A percentile compares a stretch with the other conserved stretches of the same genome.
phyloP scores from a whole-genome alignment of 208 protist species.

The Trypanosoma melophagium region DNA sequence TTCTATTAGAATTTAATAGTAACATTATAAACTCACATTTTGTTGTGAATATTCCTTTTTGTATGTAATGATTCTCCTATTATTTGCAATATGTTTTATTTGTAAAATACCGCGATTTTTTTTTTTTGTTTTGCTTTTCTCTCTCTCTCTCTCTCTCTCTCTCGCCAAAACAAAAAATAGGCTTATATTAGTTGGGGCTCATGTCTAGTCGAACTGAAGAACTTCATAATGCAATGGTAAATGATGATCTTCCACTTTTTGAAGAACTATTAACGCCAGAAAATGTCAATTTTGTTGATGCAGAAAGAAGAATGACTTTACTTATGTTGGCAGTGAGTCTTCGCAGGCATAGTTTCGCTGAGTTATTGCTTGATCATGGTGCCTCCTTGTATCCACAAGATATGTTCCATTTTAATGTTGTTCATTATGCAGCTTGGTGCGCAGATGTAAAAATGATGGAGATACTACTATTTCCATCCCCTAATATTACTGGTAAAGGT shows the following conservation, averaged over 20 bases:
- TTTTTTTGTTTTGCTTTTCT: conserved; percentile 9
- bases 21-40: too few species aligned
- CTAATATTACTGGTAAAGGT: neutral
- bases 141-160: conserved; percentile 10
- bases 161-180: neutral
- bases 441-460: conserved; percentile 55
- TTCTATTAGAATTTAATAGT: neutral
- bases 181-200: neutral
- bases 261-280: conserved; percentile 36
- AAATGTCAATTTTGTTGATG: conserved; percentile 81
- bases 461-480: conserved; percentile 47
- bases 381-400: conserved; percentile 62
- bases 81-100: neutral
- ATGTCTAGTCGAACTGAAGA: conserved; percentile 21
- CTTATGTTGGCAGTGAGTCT: conserved; percentile 70
- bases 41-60: too few species aligned
- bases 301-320: conserved; percentile 59
- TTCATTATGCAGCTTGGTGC: conserved; percentile 83
- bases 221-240: conserved; percentile 18
- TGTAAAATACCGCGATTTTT: neutral
- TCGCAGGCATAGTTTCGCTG: conserved; percentile 43
- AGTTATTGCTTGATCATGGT: conserved; percentile 54
- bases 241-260: conserved; percentile 23
- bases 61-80: too few species aligned
- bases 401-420: conserved; percentile 60